These are phyloP conservation scores for Xylariales sp. DNA, from an alignment of 2,329 filamentous ascomycete genomes.

Conservation along the genomic window DNA sequence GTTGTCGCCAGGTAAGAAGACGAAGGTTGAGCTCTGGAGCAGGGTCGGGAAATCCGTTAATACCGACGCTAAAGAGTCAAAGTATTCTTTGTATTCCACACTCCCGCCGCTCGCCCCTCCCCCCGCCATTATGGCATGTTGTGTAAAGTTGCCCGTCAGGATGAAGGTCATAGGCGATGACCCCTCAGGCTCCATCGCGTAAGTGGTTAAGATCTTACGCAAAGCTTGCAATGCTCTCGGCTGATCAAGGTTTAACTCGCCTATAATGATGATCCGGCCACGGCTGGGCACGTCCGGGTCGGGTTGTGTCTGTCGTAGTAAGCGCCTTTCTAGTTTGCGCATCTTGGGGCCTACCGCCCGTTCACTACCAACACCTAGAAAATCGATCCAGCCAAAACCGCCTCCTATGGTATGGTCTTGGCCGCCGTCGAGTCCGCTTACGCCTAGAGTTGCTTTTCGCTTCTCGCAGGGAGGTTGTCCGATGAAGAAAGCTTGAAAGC, in stretches of 20 bases:
- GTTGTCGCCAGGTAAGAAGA: constrained; percentile 96
- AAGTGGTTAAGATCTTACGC: constrained; percentile 79
- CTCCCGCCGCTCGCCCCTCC: constrained; percentile 80
- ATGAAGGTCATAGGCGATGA: constrained; percentile 82
- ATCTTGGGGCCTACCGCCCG: constrained; percentile 84
- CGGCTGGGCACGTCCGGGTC: constrained; percentile 52
- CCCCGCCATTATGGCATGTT: constrained; percentile 72
- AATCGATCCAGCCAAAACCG: constrained; percentile 97
- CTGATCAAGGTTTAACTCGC: constrained; percentile 87
- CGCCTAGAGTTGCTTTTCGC: constrained; percentile 80
- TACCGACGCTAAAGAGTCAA: constrained; percentile 85
- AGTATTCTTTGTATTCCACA: constrained; percentile 97
- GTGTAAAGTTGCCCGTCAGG: constrained; percentile 85
- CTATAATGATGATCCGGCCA: constrained; percentile 77
- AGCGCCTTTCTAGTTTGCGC: constrained; percentile 79
- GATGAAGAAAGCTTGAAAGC: constrained; percentile 89
- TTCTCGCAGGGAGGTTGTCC: constrained; percentile 92
- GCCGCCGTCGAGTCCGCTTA: constrained; percentile 68
- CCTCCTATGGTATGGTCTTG: constrained; percentile 74
- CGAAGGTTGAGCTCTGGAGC: constrained; percentile 82
- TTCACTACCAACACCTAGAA: constrained; percentile 90
- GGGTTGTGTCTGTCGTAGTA: constrained; percentile 61
- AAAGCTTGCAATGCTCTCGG: constrained; percentile 85
- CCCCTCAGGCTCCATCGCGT: constrained; percentile 72
- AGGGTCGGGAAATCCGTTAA: constrained; percentile 86